Evolutionary conservation across 2,329 filamentous ascomycete genomes (phyloP).

Genomic region (Arthroderma sp.): DNA sequence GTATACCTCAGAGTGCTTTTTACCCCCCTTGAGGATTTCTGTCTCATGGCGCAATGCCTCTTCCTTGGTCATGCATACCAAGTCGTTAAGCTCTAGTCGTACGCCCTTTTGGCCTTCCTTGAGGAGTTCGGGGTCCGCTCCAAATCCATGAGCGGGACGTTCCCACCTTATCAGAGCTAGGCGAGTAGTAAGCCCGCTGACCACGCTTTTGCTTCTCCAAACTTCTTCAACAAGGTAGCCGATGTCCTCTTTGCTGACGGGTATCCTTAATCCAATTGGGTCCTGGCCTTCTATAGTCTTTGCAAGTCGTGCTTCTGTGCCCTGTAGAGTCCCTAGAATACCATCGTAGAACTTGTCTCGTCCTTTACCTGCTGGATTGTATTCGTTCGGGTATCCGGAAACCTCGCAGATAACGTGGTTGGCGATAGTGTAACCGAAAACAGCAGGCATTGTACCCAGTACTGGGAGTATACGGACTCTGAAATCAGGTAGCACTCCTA

Average conservation of each 20-base stretch:
- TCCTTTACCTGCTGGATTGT: conserved; percentile 68
- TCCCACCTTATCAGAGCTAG: conserved; percentile 72
- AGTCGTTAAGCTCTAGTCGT: conserved; percentile 53
- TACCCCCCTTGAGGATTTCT: conserved; percentile 59
- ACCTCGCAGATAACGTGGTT: conserved; percentile 86
- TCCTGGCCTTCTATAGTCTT: conserved; percentile 41
- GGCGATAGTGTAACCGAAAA: conserved; percentile 82
- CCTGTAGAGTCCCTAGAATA: conserved; percentile 63
- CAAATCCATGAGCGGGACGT: conserved; percentile 49
- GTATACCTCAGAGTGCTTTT: conserved; percentile 61
- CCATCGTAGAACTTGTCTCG: conserved; percentile 87
- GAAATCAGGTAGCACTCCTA: conserved; percentile 84
- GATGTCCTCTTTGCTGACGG: conserved; percentile 66
- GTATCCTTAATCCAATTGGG: conserved; percentile 62
- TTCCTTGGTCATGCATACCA: conserved; percentile 90
- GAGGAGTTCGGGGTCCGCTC: conserved; percentile 48
- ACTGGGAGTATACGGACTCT: conserved; percentile 90
- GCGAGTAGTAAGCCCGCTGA: conserved; percentile 71
- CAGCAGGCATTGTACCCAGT: conserved; percentile 89
- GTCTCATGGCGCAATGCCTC: conserved; percentile 71
- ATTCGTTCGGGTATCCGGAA: conserved; percentile 63
- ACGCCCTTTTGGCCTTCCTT: conserved; percentile 62
- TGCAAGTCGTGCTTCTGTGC: conserved; percentile 63
- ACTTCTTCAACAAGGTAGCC: conserved; percentile 85
- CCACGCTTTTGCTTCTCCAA: conserved; percentile 66